Evolutionary conservation across 441 rosid species (phyloP).

Genomic region (Adansonia grandidieri): DNA sequence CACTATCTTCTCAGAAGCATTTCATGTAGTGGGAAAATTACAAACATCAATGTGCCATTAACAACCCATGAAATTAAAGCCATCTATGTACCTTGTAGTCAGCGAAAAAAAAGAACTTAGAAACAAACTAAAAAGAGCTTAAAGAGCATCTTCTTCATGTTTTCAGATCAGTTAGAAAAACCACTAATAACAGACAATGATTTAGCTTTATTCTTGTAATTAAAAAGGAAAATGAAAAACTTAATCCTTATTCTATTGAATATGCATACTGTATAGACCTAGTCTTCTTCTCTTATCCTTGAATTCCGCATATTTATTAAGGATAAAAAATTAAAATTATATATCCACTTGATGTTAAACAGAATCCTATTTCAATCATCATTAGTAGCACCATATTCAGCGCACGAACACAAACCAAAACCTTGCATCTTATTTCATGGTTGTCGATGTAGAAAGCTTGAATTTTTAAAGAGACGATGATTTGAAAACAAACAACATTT

Average conservation of each 20-base stretch:
- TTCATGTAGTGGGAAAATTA: not conserved
- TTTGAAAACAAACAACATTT: not conserved
- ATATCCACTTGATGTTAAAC: not conserved
- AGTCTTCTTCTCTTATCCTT: not conserved
- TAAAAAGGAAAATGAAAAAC: not conserved
- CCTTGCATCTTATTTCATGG: not conserved
- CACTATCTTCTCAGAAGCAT: not conserved
- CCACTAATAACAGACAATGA: not conserved
- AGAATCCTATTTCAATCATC: not conserved
- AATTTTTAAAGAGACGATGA: not conserved
- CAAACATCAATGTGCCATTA: not conserved
- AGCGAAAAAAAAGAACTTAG: not conserved
- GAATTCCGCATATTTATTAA: not conserved
- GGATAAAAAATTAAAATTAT: not conserved
- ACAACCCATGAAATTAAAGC: not conserved
- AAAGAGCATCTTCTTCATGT: not conserved
- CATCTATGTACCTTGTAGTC: not conserved
- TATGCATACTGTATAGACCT: not conserved
- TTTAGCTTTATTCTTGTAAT: not conserved
- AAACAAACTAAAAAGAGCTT: not conserved
- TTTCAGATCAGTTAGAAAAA: not conserved
- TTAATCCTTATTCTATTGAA: not conserved
- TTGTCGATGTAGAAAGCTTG: not conserved
- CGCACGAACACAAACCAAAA: not conserved
- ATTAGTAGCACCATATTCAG: not conserved